A percentile compares a stretch with the other conserved stretches of the same genome.
phyloP scores from a whole-genome alignment of 2,329 filamentous ascomycete genomes.

The Arthrobotrys conoides region DNA sequence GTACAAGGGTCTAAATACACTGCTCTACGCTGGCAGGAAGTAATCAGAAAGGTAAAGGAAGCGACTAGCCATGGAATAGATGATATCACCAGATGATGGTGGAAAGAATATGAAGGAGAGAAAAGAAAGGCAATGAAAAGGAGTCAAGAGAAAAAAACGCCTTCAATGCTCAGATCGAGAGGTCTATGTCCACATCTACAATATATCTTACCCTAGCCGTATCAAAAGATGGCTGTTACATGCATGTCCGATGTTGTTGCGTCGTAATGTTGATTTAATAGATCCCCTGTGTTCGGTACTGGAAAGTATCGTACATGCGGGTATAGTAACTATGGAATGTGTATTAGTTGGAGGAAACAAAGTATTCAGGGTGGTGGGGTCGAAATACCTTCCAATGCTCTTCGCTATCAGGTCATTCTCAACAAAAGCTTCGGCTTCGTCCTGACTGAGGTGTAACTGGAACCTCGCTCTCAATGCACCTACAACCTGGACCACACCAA shows the following conservation, averaged over 20 bases:
- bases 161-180: slow-evolving; percentile 53
- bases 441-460: slow-evolving; percentile 84
- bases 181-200: slow-evolving; percentile 47
- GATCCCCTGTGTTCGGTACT: slow-evolving; percentile 89
- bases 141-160: slow-evolving; percentile 38
- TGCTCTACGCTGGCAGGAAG: slow-evolving; percentile 26
- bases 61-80: slow-evolving; percentile 7
- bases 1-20: slow-evolving; percentile 26
- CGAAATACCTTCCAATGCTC: slow-evolving; percentile 80
- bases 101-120: slow-evolving; percentile 15
- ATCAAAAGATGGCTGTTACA: slow-evolving; percentile 32
- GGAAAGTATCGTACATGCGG: slow-evolving; percentile 81
- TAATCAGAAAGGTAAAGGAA: neutral
- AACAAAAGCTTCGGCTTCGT: slow-evolving; percentile 85
- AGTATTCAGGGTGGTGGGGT: neutral
- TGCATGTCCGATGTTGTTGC: neutral
- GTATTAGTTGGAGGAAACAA: neutral
- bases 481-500: slow-evolving; percentile 80
- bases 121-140: neutral
- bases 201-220: slow-evolving; percentile 30
- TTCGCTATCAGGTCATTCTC: slow-evolving; percentile 84
- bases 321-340: slow-evolving; percentile 39
- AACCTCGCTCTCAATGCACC: slow-evolving; percentile 80
- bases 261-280: slow-evolving; percentile 71
- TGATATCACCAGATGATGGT: neutral